Conservation (phyloP, 2,329 filamentous ascomycete genomes). For the Fusarium papillatum region DNA sequence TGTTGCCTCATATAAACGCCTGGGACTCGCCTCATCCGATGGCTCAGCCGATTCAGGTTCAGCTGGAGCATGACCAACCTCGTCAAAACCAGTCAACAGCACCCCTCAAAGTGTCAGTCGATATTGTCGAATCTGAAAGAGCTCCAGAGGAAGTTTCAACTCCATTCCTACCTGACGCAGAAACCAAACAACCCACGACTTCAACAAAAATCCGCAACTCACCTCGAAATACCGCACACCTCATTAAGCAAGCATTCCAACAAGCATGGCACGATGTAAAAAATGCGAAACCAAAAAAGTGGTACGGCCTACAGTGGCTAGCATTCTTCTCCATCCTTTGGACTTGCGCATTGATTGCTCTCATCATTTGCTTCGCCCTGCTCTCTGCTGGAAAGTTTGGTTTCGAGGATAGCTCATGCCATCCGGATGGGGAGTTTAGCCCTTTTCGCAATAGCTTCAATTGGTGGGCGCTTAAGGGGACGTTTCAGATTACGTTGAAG, state of each 20-base stretch:
- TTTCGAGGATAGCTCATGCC: not conserved
- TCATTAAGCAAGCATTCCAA: not conserved
- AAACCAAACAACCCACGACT: not conserved
- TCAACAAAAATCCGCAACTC: not conserved
- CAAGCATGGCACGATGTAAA: not conserved
- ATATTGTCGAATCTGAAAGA: not conserved
- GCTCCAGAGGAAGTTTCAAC: not conserved
- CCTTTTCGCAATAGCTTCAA: not conserved
- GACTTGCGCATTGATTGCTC: not conserved
- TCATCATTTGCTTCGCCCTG: not conserved
- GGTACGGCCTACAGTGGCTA: not conserved
- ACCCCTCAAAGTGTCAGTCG: not conserved
- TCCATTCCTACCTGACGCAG: not conserved
- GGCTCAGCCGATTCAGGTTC: not conserved
- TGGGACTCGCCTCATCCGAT: not conserved
- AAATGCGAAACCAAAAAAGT: not conserved
- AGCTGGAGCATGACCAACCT: not conserved
- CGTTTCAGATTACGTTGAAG: conserved; percentile 15
- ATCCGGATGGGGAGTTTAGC: not conserved
- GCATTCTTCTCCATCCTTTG: not conserved
- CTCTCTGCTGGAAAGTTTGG: not conserved
- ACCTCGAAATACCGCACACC: not conserved
- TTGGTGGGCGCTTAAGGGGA: conserved; percentile 6
- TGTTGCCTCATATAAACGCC: not conserved
- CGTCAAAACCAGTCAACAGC: not conserved